Conservation (phyloP, 129 eudicot genomes). For the Solidago caesia region DNA sequence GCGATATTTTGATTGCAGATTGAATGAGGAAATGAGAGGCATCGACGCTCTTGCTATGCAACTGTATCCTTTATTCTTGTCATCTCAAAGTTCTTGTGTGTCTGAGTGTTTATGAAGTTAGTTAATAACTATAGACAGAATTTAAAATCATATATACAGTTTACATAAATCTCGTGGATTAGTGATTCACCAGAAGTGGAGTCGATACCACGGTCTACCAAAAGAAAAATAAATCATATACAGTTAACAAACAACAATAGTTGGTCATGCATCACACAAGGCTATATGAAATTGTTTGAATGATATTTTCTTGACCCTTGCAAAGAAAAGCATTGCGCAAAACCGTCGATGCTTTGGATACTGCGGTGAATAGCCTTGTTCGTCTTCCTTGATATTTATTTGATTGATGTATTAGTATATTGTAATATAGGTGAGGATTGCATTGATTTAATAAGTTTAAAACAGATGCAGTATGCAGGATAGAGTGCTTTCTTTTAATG, state of each 20-base stretch:
- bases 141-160: neutral
- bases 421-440: neutral
- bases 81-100: neutral
- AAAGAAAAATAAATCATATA: neutral
- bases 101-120: slow-evolving; percentile 10
- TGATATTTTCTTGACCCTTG: slow-evolving; percentile 44
- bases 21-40: slow-evolving; percentile 93
- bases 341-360: slow-evolving; percentile 85
- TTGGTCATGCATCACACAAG: neutral
- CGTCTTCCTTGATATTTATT: slow-evolving; percentile 54
- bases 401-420: neutral
- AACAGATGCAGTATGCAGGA: neutral
- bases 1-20: slow-evolving; percentile 45
- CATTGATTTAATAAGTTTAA: slow-evolving; percentile 9
- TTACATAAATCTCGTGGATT: too few species aligned
- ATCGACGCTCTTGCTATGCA: slow-evolving; percentile 64
- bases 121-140: neutral
- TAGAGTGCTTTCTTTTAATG: neutral
- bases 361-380: slow-evolving; percentile 70
- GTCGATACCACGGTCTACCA: too few species aligned
- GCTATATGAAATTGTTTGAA: neutral
- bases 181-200: too few species aligned
- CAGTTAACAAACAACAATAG: neutral
- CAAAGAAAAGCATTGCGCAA: slow-evolving; percentile 61
- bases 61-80: slow-evolving; percentile 68